These are phyloP conservation scores for Trichoderma endophyticum DNA, from an alignment of 2,329 filamentous ascomycete species.

Conservation along the genomic window DNA sequence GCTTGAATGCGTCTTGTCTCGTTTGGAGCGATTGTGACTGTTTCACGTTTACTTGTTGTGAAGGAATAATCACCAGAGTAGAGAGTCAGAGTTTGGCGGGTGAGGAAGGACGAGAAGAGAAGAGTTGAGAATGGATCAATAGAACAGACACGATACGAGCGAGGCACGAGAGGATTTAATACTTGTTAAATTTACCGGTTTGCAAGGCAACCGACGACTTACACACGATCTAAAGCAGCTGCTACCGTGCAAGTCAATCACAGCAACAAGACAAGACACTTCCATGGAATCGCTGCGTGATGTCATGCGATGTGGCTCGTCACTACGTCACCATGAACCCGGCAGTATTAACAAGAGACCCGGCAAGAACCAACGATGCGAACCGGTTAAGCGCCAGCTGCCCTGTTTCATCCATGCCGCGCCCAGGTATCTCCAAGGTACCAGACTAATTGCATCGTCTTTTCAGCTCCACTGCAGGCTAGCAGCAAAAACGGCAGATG, in stretches of 20 bases:
- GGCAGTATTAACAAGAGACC: neutral
- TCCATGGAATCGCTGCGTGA: neutral
- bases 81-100: neutral
- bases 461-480: neutral
- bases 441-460: neutral
- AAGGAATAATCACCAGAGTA: neutral
- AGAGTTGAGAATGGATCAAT: neutral
- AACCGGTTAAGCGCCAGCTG: constrained; percentile 2
- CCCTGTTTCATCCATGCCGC: neutral
- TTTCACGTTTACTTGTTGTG: neutral
- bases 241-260: neutral
- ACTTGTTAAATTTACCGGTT: neutral
- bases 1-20: constrained; percentile 9
- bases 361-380: neutral
- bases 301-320: constrained; percentile 17
- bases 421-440: neutral
- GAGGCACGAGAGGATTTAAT: neutral
- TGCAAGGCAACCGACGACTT: neutral
- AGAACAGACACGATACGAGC: neutral
- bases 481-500: neutral
- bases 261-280: neutral
- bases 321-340: constrained; percentile 9
- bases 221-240: neutral
- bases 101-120: neutral
- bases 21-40: neutral